Evolutionary conservation across 208 protist species (phyloP).

Genomic region (Wallacemonas sp.): DNA sequence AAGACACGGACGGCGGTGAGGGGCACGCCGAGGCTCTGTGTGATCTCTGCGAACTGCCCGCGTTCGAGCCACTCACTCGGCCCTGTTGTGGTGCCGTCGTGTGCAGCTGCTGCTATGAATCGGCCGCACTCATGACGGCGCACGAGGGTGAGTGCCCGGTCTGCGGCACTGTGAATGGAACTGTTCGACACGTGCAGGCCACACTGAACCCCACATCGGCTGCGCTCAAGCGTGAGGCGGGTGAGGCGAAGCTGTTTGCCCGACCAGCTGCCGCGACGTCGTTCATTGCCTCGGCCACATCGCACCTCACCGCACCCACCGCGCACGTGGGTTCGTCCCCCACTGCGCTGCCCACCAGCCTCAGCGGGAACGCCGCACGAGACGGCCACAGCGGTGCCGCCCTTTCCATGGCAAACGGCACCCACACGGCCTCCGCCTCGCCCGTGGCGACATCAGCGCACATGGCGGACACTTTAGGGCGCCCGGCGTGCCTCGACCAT

Average conservation of each 20-base stretch:
- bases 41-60: constrained; percentile 61
- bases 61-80: constrained; percentile 32
- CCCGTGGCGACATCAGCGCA: no score
- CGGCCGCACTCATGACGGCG: constrained; percentile 59
- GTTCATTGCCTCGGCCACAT: neutral
- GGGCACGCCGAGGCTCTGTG: constrained; percentile 35
- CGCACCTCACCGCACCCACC: neutral
- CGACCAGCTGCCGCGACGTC: neutral
- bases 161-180: constrained; percentile 29
- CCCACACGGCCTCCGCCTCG: no score
- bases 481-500: neutral
- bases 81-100: constrained; percentile 59
- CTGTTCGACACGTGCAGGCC: neutral
- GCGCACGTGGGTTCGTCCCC: no score
- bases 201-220: neutral
- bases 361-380: no score
- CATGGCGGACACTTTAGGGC: neutral
- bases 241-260: constrained; percentile 3
- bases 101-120: constrained; percentile 49
- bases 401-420: no score
- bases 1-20: constrained; percentile 6
- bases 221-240: constrained; percentile 3
- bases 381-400: no score
- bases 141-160: constrained; percentile 64
- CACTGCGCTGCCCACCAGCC: no score